Evolutionary conservation across 2,329 filamentous ascomycete species (phyloP), one percentile per base, ranked within the genome.

Genomic region (Chrysosporium keratinophilum): DNA sequence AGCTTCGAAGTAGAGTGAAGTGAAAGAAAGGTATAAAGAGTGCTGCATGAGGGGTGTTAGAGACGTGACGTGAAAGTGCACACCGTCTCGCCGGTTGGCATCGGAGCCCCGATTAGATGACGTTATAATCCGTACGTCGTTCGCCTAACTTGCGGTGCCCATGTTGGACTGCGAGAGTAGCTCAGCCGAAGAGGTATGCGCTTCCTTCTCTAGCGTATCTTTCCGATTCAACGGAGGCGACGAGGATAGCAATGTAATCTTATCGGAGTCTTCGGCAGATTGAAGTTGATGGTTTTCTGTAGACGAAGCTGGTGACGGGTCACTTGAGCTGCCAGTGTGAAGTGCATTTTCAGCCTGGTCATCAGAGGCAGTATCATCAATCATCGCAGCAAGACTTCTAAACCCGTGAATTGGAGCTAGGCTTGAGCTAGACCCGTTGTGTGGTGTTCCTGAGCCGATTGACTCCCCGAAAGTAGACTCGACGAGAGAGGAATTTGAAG

Each of bases 341-440:
- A 23, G 28, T 12, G 20, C 35, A 47, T 59, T 54, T 57, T 73
- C 72, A 35, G 69, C 64, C 57, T 72, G 69, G 47, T 70, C 68
- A 4, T 61, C 52, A 37, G 63, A 75, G 41, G 82, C 79, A 48
- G 82, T 78, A 39, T 78, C 81, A 0, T 84, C 87, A 31, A 96
- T 87, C 67, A 94, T 87, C 57, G 88, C 87, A 1, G 88, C 87
- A 19, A 97, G 73, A 61, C 88, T 95, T 54, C 83, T 78, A 65
- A 96, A 96, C 67, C 95, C 96, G 70, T 95, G 93, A 79, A 95
- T 82, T 2, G 88, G 81, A 65, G 96, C 90, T 0, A 77, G 72
- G 44, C 77, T 76, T 3, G 74, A 63, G 52, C 74, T 77, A 5
- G 70, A 71, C 59, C 71, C 71, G 12, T 76, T 74, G 3, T 76